These are phyloP conservation scores for Fusarium sp. DNA, from an alignment of 2,329 filamentous ascomycete genomes.

Conservation along the genomic window DNA sequence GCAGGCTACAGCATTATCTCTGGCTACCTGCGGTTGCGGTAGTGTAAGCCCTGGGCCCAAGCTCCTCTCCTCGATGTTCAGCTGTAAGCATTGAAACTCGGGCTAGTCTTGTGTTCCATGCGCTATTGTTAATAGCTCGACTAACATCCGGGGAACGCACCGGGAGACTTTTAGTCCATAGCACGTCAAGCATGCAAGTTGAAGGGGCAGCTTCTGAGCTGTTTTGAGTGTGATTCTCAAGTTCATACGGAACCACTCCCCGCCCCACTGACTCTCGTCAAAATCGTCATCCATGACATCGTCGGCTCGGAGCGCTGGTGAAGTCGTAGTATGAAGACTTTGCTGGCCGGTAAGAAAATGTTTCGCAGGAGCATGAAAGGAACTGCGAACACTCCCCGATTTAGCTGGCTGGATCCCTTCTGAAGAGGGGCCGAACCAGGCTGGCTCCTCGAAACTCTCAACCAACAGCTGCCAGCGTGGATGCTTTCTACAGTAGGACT, in stretches of 20 bases:
- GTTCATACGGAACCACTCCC: conserved; percentile 29
- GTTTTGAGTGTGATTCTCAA: conserved; percentile 22
- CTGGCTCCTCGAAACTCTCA: conserved; percentile 3
- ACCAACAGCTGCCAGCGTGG: background rate
- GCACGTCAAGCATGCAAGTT: conserved; percentile 4
- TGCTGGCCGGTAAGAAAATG: background rate
- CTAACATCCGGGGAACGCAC: conserved; percentile 39
- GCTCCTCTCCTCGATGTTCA: conserved; percentile 38
- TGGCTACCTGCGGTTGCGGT: conserved; percentile 9
- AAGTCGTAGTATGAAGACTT: background rate
- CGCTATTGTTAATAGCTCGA: conserved; percentile 26
- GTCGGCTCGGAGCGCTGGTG: background rate
- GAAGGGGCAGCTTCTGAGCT: conserved; percentile 21
- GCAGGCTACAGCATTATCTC: background rate
- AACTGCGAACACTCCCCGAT: background rate
- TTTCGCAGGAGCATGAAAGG: background rate
- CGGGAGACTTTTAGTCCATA: conserved; percentile 22
- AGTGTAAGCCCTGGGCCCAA: conserved; percentile 39
- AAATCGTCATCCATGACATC: conserved; percentile 46
- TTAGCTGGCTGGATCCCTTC: background rate
- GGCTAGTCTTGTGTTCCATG: conserved; percentile 17
- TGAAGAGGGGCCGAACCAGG: background rate
- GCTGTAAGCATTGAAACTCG: conserved; percentile 15
- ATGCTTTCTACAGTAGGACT: background rate
- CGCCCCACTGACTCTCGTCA: conserved; percentile 37